phyloP scores from a whole-genome alignment of 805 yeast genomes.

The Yamadazyma akitaensis region DNA sequence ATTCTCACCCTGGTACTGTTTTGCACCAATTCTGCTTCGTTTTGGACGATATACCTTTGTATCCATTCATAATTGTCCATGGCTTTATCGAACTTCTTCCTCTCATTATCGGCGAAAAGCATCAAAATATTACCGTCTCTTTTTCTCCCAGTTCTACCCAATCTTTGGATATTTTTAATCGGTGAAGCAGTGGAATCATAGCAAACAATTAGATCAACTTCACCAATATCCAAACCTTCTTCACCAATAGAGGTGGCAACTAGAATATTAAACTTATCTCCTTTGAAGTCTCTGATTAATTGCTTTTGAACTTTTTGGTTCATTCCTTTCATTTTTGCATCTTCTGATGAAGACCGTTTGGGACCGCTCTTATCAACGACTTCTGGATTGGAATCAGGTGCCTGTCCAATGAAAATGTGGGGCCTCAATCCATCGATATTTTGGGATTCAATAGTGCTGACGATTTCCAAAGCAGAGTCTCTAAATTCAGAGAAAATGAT shows the following conservation, averaged over 20 bases:
- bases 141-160: constrained; percentile 98
- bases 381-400: constrained; percentile 57
- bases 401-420: constrained; percentile 91
- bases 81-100: constrained; percentile 74
- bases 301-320: constrained; percentile 83
- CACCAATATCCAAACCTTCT: constrained; percentile 98
- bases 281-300: constrained; percentile 67
- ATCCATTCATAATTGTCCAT: constrained; percentile 78
- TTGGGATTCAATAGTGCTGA: constrained; percentile 52
- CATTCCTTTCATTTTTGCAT: constrained; percentile 83
- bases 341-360: constrained; percentile 61
- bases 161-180: constrained; percentile 86
- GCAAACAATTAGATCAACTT: constrained; percentile 90
- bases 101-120: constrained; percentile 74
- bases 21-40: constrained; percentile 32
- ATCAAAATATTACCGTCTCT: constrained; percentile 81
- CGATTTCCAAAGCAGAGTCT: constrained; percentile 87
- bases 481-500: constrained; percentile 87
- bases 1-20: constrained; percentile 60
- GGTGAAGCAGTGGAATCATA: constrained; percentile 94
- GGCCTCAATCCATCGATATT: constrained; percentile 44
- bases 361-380: constrained; percentile 38
- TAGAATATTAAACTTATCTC: constrained; percentile 69
- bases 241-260: constrained; percentile 98
- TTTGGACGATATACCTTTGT: constrained; percentile 62